Percentiles rank a stretch among this genome's conserved stretches.
Conservation (phyloP, 495 filamentous ascomycete species). For the Trichoderma parareesei region DNA sequence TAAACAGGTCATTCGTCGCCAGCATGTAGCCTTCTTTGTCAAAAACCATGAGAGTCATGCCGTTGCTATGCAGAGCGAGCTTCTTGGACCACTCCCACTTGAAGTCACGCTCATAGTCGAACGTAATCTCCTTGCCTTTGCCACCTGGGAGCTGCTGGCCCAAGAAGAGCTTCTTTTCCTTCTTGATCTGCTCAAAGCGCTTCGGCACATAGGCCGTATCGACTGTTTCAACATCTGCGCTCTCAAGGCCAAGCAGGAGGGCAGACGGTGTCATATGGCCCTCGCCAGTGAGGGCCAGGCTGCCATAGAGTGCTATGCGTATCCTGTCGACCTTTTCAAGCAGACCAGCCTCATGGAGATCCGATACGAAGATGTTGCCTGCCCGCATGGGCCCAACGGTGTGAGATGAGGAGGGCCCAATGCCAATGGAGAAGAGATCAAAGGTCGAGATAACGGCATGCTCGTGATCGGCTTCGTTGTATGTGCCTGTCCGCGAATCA, state of each 20-base stretch:
- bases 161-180: constrained; percentile 25
- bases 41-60: constrained; percentile 31
- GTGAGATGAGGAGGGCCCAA: constrained; percentile 30
- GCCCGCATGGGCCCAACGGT: constrained; percentile 31
- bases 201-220: constrained; percentile 28
- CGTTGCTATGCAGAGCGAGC: constrained; percentile 28
- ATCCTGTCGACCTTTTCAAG: constrained; percentile 27
- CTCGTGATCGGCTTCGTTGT: constrained; percentile 30
- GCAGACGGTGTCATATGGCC: constrained; percentile 31
- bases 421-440: constrained; percentile 30
- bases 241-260: constrained; percentile 26
- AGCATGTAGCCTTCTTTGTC: constrained; percentile 27
- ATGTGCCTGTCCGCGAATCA: constrained; percentile 21
- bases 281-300: constrained; percentile 30
- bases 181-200: constrained; percentile 27
- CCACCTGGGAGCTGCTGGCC: constrained; percentile 23
- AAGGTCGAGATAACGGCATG: constrained; percentile 32
- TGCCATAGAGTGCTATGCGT: constrained; percentile 28
- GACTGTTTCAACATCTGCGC: constrained; percentile 26
- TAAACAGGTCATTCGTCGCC: constrained; percentile 31
- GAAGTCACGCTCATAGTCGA: constrained; percentile 28
- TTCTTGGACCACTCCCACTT: constrained; percentile 31
- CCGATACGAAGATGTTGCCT: constrained; percentile 28
- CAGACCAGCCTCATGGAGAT: constrained; percentile 24
- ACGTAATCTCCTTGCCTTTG: constrained; percentile 26